Evolutionary conservation across 1,139 yeast genomes (phyloP), one percentile per base, ranked within the genome.

Genomic region (Blastobotrys persicus): DNA sequence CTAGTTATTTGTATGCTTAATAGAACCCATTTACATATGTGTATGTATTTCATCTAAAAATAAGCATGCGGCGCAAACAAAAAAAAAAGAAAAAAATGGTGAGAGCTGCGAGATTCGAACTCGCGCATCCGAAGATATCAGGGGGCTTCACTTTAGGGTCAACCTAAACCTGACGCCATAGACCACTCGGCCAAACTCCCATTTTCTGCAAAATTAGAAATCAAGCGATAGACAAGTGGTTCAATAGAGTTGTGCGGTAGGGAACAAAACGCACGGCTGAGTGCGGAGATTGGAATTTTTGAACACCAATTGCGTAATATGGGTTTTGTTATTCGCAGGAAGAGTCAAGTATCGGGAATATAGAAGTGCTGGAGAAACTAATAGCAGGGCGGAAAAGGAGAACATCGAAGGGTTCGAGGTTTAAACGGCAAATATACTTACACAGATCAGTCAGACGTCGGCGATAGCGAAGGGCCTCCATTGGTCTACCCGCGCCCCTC

Each of bases 121-220:
- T 68, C 71, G 71, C 72, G 71, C 63, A 68, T 68, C 71, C 71
- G 70, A 65, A 67, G 71, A 68, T 67, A 68, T 63, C 69, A 67
- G 71, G 66, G 71, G 58, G 55, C 56, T 62, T 51, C 58, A 57
- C 56, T 60, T 58, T 56, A 61, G 64, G 65, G 53, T 57, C 55
- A 47, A 66, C 71, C 71, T 67, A 68, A 67, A 68, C 67, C 71
- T 67, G 70, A 65, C 72, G 72, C 72, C 72, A 66, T 68, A 68
- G 69, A 69, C 72, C 72, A 67, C 72, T 68, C 72, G 72, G 72
- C 72, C 72, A 68, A 69, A 69, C 70, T 65, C 68, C 66, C 69
- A 61, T 47, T 48, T 41, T 31, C 14, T 12, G n/a, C n/a, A 12
- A 7, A 26, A 26, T 7, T 6, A 26, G 12, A 26, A 26, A 26